A percentile compares a stretch with the other conserved stretches of the same genome.
Conservation (phyloP, 2,329 filamentous ascomycete species). For the Pleoardoris graminearum region DNA sequence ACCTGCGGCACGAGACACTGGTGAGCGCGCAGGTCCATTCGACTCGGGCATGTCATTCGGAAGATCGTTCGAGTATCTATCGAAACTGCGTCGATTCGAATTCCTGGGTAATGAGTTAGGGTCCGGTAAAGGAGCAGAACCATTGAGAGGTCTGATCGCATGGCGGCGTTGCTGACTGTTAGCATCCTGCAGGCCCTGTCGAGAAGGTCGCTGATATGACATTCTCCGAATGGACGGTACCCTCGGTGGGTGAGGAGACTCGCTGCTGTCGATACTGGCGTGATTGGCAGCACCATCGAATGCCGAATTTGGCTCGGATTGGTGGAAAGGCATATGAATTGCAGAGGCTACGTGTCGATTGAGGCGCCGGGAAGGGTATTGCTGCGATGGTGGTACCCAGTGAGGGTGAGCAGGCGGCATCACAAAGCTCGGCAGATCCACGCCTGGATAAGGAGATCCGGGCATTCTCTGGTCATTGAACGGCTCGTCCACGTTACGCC, state of each 20-base stretch:
- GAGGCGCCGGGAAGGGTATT: neutral
- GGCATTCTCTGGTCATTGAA: neutral
- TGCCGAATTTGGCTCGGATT: constrained; percentile 3
- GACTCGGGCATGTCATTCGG: constrained; percentile 29
- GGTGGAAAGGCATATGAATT: constrained; percentile 9
- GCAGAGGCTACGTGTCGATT: neutral
- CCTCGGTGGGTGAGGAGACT: neutral
- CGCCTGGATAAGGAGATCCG: neutral
- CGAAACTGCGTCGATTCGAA: constrained; percentile 38
- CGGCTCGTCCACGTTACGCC: neutral
- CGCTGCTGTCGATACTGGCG: neutral
- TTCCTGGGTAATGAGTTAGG: constrained; percentile 33
- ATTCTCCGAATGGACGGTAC: constrained; percentile 17
- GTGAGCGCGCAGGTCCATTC: constrained; percentile 30
- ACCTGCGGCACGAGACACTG: constrained; percentile 16
- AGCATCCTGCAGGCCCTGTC: constrained; percentile 11
- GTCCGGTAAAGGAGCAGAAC: constrained; percentile 27
- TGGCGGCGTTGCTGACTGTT: constrained; percentile 20
- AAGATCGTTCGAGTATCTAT: constrained; percentile 35
- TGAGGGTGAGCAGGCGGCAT: neutral
- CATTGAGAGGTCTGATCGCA: constrained; percentile 9
- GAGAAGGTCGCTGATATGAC: constrained; percentile 19
- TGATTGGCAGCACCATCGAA: neutral
- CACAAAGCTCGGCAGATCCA: neutral
- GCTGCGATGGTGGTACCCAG: neutral